phyloP scores from a whole-genome alignment of 2,329 filamentous ascomycete genomes.

The Botrytis hyacinthi region DNA sequence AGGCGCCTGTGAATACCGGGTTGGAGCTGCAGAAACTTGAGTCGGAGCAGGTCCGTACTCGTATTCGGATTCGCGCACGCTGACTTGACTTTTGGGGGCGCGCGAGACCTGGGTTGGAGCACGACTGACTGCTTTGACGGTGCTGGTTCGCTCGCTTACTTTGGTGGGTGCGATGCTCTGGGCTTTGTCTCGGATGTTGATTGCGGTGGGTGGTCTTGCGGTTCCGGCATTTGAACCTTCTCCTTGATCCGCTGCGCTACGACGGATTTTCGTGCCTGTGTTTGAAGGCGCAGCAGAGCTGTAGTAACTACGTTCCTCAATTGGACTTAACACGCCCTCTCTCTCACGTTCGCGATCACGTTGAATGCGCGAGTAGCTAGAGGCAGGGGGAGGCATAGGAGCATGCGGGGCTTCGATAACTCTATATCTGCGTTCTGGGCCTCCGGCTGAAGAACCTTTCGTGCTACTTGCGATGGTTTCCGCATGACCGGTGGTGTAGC shows the following conservation, averaged over 20 bases:
- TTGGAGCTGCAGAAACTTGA: background rate
- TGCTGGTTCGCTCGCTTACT: slow-evolving; percentile 3
- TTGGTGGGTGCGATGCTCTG: slow-evolving; percentile 4
- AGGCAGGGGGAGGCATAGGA: slow-evolving; percentile 16
- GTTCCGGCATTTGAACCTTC: slow-evolving; percentile 16
- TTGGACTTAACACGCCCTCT: background rate
- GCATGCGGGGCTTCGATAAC: slow-evolving; percentile 15
- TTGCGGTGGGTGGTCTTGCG: slow-evolving; percentile 11
- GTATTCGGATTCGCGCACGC: slow-evolving; percentile 7
- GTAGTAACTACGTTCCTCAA: slow-evolving; percentile 17
- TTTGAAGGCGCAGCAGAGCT: background rate
- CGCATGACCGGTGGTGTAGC: slow-evolving; percentile 15
- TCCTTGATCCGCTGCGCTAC: background rate
- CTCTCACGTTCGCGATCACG: slow-evolving; percentile 15
- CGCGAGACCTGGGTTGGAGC: background rate
- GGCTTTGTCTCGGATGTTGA: slow-evolving; percentile 1
- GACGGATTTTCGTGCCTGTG: slow-evolving; percentile 2
- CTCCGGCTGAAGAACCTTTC: background rate
- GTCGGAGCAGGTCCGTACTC: slow-evolving; percentile 3
- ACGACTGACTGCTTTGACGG: slow-evolving; percentile 9
- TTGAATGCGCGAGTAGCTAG: slow-evolving; percentile 6
- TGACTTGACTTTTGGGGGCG: background rate
- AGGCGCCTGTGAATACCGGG: no score
- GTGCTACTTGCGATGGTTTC: slow-evolving; percentile 14
- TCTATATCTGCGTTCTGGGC: slow-evolving; percentile 4